Percentiles rank a stretch among this genome's conserved stretches.
Evolutionary conservation across 139 green algal species (phyloP).

Genomic region (Trebouxia sp.): DNA sequence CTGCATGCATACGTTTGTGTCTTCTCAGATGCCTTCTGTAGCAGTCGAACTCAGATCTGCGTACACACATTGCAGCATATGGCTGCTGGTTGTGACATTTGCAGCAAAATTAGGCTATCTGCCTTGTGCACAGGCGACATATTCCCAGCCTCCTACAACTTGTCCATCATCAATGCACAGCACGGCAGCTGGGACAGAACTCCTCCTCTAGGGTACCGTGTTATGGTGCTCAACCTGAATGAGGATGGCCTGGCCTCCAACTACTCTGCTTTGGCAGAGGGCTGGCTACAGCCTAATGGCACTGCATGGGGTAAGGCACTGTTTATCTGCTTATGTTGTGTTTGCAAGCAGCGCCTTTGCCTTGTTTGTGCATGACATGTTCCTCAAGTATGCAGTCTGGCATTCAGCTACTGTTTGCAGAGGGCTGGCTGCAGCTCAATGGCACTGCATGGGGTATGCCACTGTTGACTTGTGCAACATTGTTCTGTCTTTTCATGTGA

Average conservation of each 20-base stretch:
- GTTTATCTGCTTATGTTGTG: background rate
- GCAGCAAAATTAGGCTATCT: no score
- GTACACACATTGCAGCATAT: background rate
- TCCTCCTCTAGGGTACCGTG: slow-evolving; percentile 30
- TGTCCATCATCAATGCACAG: slow-evolving; percentile 47
- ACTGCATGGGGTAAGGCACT: slow-evolving; percentile 22
- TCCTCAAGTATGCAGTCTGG: no score
- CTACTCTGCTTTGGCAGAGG: background rate
- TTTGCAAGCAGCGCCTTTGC: background rate
- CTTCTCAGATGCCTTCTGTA: background rate
- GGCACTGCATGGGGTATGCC: slow-evolving; percentile 21
- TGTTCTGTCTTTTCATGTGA: no score
- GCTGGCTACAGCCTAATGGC: background rate
- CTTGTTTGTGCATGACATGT: no score
- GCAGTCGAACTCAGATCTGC: background rate
- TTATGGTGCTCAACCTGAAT: slow-evolving; percentile 24
- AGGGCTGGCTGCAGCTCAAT: background rate
- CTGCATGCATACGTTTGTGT: background rate
- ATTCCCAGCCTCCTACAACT: slow-evolving; percentile 41
- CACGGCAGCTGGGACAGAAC: slow-evolving; percentile 45
- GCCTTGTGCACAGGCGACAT: slow-evolving; percentile 17
- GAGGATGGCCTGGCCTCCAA: background rate
- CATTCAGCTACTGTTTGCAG: background rate
- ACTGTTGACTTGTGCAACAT: no score
- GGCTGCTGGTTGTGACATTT: background rate